phyloP scores from a whole-genome alignment of 345 rosid genomes.

The Hibiscus tridactylites region DNA sequence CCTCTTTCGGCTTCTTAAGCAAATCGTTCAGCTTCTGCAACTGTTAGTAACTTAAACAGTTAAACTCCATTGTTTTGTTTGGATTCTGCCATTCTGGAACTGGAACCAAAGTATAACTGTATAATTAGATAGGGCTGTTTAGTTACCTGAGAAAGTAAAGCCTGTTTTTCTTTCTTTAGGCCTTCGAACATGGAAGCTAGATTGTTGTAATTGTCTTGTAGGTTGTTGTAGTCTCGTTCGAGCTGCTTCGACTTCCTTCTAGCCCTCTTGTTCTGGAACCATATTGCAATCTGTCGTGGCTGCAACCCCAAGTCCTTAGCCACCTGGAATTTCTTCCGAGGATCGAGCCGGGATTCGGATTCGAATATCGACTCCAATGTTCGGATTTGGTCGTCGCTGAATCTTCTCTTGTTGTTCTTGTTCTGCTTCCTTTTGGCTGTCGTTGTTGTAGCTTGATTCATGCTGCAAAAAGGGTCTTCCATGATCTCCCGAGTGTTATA shows the following conservation, averaged over 20 bases:
- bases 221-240: conserved; percentile 47
- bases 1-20: too few species aligned
- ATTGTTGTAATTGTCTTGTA: conserved; percentile 40
- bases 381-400: conserved; percentile 77
- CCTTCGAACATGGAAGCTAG: conserved; percentile 51
- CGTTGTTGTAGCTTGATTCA: conserved; percentile 2
- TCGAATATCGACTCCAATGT: conserved; percentile 66
- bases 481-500: not conserved
- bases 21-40: conserved; percentile 40
- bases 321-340: conserved; percentile 56
- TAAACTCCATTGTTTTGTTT: not conserved
- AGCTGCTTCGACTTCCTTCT: conserved; percentile 83
- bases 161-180: conserved; percentile 62
- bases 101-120: not conserved
- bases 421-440: conserved; percentile 32
- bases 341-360: conserved; percentile 64
- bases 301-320: conserved; percentile 76
- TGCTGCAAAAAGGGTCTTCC: conserved; percentile 24
- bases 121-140: too few species aligned
- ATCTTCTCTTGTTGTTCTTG: conserved; percentile 48
- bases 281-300: conserved; percentile 83
- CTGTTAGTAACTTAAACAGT: conserved; percentile 21
- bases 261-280: conserved; percentile 91
- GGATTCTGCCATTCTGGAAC: not conserved
- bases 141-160: conserved; percentile 49